A percentile compares a stretch with the other conserved stretches of the same genome.
Evolutionary conservation across 2,329 filamentous ascomycete species (phyloP).

Genomic region (Chrysoporthe cubensis): DNA sequence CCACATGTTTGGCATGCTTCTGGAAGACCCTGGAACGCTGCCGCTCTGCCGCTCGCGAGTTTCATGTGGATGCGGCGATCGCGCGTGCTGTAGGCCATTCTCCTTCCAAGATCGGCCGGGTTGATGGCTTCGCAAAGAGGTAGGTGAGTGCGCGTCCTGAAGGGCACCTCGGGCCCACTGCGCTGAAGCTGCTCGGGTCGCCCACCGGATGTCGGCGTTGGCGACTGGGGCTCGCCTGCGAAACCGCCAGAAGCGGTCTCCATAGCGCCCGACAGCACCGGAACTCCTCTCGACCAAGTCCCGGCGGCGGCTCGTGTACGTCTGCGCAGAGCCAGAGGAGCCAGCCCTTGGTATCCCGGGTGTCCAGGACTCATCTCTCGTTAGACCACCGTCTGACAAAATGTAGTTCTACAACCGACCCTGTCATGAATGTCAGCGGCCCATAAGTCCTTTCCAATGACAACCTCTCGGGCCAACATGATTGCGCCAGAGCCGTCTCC

Average conservation of each 20-base stretch:
- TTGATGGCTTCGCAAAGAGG: slow-evolving; percentile 8
- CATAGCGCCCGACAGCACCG: slow-evolving; percentile 10
- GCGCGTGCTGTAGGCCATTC: background rate
- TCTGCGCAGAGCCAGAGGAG: background rate
- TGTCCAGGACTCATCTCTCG: background rate
- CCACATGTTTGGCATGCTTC: slow-evolving; percentile 2
- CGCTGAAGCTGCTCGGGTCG: background rate
- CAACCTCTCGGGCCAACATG: slow-evolving; percentile 6
- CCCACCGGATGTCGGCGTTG: slow-evolving; percentile 5
- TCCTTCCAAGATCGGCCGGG: slow-evolving; percentile 12
- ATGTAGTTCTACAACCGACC: background rate
- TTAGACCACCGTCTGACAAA: background rate
- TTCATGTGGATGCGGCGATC: slow-evolving; percentile 3
- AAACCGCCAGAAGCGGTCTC: slow-evolving; percentile 3
- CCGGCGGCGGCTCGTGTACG: background rate
- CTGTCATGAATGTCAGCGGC: slow-evolving; percentile 2
- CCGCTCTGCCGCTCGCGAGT: background rate
- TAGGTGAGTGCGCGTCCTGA: slow-evolving; percentile 10
- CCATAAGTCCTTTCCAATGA: background rate
- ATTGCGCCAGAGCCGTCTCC: slow-evolving; percentile 1
- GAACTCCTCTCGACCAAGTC: slow-evolving; percentile 9
- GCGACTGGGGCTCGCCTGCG: background rate
- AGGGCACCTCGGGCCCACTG: background rate
- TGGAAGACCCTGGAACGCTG: slow-evolving; percentile 2
- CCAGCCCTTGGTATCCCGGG: background rate